Evolutionary conservation across 192 early-diverging fungal genomes (phyloP).

Genomic region (Chytriomyces sp.): DNA sequence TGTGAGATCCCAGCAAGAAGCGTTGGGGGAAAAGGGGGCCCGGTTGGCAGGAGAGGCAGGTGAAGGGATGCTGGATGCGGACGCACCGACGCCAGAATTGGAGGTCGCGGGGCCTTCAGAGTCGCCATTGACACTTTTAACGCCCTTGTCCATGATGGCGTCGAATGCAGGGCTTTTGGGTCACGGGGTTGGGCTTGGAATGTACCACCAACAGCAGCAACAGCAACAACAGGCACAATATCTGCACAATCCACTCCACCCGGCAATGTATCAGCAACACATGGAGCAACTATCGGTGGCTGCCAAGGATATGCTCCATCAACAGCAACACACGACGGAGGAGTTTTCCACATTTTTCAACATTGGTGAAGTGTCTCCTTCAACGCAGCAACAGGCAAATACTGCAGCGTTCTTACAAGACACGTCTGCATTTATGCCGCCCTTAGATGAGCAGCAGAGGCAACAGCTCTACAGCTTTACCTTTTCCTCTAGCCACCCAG

Average conservation of each 20-base stretch:
- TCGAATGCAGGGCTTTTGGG: background rate
- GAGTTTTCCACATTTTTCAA: conserved; percentile 27
- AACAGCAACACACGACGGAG: background rate
- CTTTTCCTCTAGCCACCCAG: too few relatives aligned
- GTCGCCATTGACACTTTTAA: conserved; percentile 11
- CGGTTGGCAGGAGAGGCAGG: background rate
- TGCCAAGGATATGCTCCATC: conserved; percentile 7
- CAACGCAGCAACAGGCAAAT: background rate
- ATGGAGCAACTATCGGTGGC: conserved; percentile 13
- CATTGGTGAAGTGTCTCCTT: conserved; percentile 10
- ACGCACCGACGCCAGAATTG: conserved; percentile 2
- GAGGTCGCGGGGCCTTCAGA: background rate
- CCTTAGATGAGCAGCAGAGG: background rate
- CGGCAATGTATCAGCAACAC: background rate
- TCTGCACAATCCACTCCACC: background rate
- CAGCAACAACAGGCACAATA: background rate
- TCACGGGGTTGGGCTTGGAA: background rate
- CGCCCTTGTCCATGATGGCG: conserved; percentile 16
- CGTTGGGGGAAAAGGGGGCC: background rate
- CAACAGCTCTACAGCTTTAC: too few relatives aligned
- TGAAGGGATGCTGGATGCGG: background rate
- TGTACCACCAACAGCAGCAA: background rate
- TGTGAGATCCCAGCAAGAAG: conserved; percentile 2
- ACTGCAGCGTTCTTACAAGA: background rate
- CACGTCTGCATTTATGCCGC: background rate